Conservation (phyloP, 768 basidiomycete species). For the Panellus pusillus region DNA sequence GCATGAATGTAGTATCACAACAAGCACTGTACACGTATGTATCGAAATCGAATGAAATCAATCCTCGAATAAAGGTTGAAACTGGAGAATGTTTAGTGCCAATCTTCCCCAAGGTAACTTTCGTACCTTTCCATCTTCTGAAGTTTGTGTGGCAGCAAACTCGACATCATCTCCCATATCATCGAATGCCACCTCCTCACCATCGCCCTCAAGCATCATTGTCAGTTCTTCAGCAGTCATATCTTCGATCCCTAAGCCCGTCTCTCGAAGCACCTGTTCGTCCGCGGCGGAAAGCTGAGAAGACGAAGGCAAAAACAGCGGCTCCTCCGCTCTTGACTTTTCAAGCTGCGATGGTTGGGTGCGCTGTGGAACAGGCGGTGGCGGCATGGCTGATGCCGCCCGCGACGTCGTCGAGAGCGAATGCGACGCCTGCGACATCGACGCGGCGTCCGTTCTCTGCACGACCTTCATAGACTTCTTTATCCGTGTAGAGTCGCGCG, state of each 20-base stretch:
- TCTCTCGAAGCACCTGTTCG: constrained; percentile 51
- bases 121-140: constrained; percentile 34
- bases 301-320: constrained; percentile 46
- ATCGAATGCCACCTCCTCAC: constrained; percentile 51
- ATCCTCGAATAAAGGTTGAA: constrained; percentile 55
- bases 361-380: constrained; percentile 33
- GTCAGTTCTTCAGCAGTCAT: constrained; percentile 65
- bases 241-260: constrained; percentile 66
- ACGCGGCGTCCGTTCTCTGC: constrained; percentile 33
- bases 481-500: constrained; percentile 40
- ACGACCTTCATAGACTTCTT: constrained; percentile 58
- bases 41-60: constrained; percentile 29
- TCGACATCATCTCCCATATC: constrained; percentile 32
- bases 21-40: neutral
- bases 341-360: constrained; percentile 12
- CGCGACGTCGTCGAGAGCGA: constrained; percentile 27
- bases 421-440: constrained; percentile 16
- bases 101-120: neutral
- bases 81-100: constrained; percentile 29
- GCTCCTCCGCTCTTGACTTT: constrained; percentile 27
- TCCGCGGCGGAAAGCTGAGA: constrained; percentile 64
- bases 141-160: constrained; percentile 42
- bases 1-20: neutral
- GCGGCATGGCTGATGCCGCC: constrained; percentile 40
- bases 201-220: constrained; percentile 60